A percentile compares a stretch with the other conserved stretches of the same genome.
Evolutionary conservation across 2,329 filamentous ascomycete species (phyloP).

Genomic region (Orbilia oligospora): DNA sequence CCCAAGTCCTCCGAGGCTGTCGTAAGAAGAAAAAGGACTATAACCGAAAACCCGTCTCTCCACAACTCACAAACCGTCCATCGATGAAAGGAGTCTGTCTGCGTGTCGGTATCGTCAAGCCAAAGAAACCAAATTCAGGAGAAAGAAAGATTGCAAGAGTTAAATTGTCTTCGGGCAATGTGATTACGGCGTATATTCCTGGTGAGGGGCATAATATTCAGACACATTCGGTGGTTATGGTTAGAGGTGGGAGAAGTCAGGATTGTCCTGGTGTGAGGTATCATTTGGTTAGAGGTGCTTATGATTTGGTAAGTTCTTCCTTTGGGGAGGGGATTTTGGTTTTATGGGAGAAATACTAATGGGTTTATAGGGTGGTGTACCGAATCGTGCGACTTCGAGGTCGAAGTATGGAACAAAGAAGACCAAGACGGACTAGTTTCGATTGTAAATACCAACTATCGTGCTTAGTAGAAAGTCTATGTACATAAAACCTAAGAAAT

Average conservation of each 20-base stretch:
- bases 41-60: slow-evolving; percentile 84
- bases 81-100: slow-evolving; percentile 96
- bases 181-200: slow-evolving; percentile 93
- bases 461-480: background rate
- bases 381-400: slow-evolving; percentile 83
- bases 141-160: slow-evolving; percentile 96
- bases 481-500: background rate
- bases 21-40: slow-evolving; percentile 80
- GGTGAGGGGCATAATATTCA: slow-evolving; percentile 99
- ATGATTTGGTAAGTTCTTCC: slow-evolving; percentile 84
- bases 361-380: slow-evolving; percentile 83
- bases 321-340: background rate
- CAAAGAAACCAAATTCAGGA: slow-evolving; percentile 99
- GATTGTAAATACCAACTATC: background rate
- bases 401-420: slow-evolving; percentile 99
- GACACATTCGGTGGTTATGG: slow-evolving; percentile 96
- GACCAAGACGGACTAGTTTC: slow-evolving; percentile 78
- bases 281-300: slow-evolving; percentile 87
- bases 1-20: slow-evolving; percentile 82
- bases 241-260: slow-evolving; percentile 92
- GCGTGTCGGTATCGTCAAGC: slow-evolving; percentile 91
- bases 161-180: slow-evolving; percentile 85
- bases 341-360: slow-evolving; percentile 14
- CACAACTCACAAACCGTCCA: slow-evolving; percentile 82
- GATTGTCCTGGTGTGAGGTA: slow-evolving; percentile 99